Conservation (phyloP, 176 grass and related monocot species). For the Musa schizocarpa region DNA sequence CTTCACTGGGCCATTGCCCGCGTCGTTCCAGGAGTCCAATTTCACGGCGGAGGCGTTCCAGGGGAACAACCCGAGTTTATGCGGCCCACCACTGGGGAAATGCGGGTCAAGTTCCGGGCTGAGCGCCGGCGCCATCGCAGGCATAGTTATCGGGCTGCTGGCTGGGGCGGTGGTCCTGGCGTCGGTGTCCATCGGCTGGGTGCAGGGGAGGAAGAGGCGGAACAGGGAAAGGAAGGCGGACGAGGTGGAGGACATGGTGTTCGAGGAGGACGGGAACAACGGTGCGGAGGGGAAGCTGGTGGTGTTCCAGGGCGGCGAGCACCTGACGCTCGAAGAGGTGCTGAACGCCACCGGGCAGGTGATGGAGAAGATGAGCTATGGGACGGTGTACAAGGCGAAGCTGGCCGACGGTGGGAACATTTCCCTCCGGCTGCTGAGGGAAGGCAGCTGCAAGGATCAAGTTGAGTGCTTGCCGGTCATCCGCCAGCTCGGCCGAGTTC, state of each 20-base stretch:
- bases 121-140: constrained; percentile 51
- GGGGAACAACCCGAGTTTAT: constrained; percentile 45
- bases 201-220: constrained; percentile 41
- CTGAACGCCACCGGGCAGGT: constrained; percentile 87
- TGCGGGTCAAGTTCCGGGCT: constrained; percentile 39
- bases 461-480: constrained; percentile 33
- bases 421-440: constrained; percentile 58
- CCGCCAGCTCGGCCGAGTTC: constrained; percentile 48
- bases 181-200: constrained; percentile 60
- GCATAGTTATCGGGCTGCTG: constrained; percentile 61
- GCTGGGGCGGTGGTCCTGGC: constrained; percentile 46
- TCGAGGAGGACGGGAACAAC: constrained; percentile 22
- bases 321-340: constrained; percentile 75
- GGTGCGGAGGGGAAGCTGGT: constrained; percentile 42
- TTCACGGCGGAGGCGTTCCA: constrained; percentile 37
- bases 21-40: constrained; percentile 21
- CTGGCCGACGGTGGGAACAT: constrained; percentile 55
- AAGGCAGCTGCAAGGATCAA: constrained; percentile 53
- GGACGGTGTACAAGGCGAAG: constrained; percentile 91
- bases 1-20: constrained; percentile 48
- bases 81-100: constrained; percentile 47
- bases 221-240: constrained; percentile 13
- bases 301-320: constrained; percentile 78
- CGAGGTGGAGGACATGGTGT: constrained; percentile 24
- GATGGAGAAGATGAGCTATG: constrained; percentile 65